Base-by-base conservation (phyloP, 768 basidiomycete species). In the Leucogyrophana mollusca region DNA sequence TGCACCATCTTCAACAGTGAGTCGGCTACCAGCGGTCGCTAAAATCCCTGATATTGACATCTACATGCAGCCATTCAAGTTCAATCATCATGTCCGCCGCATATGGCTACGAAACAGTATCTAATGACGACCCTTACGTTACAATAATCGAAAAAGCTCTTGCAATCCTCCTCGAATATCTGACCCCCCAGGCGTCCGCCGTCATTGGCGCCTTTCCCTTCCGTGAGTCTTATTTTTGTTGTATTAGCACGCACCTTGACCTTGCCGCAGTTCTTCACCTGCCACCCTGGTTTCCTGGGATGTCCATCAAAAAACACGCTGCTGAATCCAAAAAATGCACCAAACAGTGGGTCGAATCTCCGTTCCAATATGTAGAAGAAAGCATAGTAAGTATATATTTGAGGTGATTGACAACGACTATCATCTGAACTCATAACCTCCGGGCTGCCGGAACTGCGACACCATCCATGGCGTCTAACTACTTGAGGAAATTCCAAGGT, bases 261-360 rank as follows among this genome's bases (percentile, higher is more conserved):
- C 23, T 11, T 20, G 2, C 25, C 21, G 27, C 39, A 63, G 45
- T 46, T 20, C 27, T 46, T 10, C 35, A 21, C 13, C 30, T 39
- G 14, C 43, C 44, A 63, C 61, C 45, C 8, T 72, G 69, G 70
- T 55, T 70, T 39, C 70, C 72, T 11, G 66, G 68, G 34, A 43
- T 10, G 66, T 73, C 46, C 63, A 62, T 45, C 54, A 55, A 37
- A 24, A 20, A 22, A 66, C 67, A 8, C 47, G 46, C 25, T 40
- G 43, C 11, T 60, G 59, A 55, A 52, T 59, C 2, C 42, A 59
- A 40, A 45, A 45, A 9, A 44, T 22, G 50, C 17, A 59, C 13
- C 40, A 49, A 3, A 54, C 46, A 6, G 40, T 63, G 21, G 52
- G 21, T 56, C 7, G 62, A 70, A 27, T 41, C 49, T n/a, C 65